These are phyloP conservation scores for Tulasnella sp. DNA, from an alignment of 768 basidiomycete genomes.

Conservation along the genomic window DNA sequence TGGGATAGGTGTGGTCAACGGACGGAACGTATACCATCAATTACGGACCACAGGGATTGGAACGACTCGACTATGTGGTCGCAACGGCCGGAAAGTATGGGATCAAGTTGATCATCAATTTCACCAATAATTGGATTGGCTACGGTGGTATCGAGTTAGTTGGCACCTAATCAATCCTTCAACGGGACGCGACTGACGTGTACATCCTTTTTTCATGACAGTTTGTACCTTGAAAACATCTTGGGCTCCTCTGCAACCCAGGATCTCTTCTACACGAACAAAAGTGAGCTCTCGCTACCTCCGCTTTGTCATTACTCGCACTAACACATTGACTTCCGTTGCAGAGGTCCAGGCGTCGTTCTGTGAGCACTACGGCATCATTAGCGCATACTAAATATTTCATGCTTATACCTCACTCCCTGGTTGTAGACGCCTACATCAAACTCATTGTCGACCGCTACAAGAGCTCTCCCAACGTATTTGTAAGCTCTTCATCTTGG, in stretches of 20 bases:
- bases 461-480: slow-evolving; percentile 14
- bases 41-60: slow-evolving; percentile 14
- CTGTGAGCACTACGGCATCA: slow-evolving; percentile 26
- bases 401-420: too few species aligned
- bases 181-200: neutral
- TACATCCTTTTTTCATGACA: too few species aligned
- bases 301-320: too few species aligned
- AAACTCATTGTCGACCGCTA: slow-evolving; percentile 14
- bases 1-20: slow-evolving; percentile 1
- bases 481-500: neutral
- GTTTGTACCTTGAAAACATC: too few species aligned
- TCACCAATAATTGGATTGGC: slow-evolving; percentile 33
- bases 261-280: neutral
- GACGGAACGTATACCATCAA: slow-evolving; percentile 12
- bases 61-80: slow-evolving; percentile 16
- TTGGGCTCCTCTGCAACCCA: slow-evolving; percentile 1
- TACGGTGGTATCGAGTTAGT: slow-evolving; percentile 36
- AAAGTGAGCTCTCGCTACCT: neutral
- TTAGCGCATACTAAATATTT: slow-evolving; percentile 24
- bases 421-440: slow-evolving; percentile 27
- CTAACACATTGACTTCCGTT: too few species aligned
- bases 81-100: neutral
- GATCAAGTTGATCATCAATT: slow-evolving; percentile 29
- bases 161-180: neutral
- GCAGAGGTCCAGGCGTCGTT: slow-evolving; percentile 16